Evolutionary conservation across 2,329 filamentous ascomycete species (phyloP), one percentile per base, ranked within the genome.

Genomic region (Acrocalymma vagum): DNA sequence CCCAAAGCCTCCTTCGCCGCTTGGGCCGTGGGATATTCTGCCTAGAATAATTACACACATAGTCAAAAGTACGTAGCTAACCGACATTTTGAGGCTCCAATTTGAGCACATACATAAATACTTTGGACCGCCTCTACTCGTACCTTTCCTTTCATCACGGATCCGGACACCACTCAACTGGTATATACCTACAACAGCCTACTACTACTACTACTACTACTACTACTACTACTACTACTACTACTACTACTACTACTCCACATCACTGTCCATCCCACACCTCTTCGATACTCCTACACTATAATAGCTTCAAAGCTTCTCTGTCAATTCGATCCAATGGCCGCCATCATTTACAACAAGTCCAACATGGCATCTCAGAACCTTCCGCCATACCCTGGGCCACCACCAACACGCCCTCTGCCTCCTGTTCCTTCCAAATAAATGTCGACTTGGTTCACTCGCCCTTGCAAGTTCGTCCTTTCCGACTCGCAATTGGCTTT

Each of bases 321-420:
- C 35, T 38, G 39, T 28, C 44, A 32, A 41, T 40, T 21, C 37
- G 29, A 40, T 40, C 53, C 60, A 67, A 65, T 66, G 62, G 61
- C 61, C 47, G n/a, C n/a, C n/a, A 53, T 58, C 51, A 51, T 58
- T 50, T 64, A 69, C 65, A 62, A 74, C 56, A 64, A 69, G 51
- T 57, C 58, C 51, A 60, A 53, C 53, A 70, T 70, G 66, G 51
- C 63, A 42, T 57, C 62, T 31, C 60, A 72, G 42, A 74, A 71
- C 60, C 71, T 75, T 29, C 73, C 73, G 43, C 74, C 74, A 20
- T 75, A 71, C 67, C 74, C 74, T 26, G 73, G 73, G 38, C 74
- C 74, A 48, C 73, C 74, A 59, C 74, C 74, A 50, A 75, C 70
- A 38, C 66, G 74, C 41, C 74, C 74, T 55, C 64, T 77, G 30